Base-by-base conservation (phyloP, 805 yeast species). In the Wickerhamiella bombiphila region DNA sequence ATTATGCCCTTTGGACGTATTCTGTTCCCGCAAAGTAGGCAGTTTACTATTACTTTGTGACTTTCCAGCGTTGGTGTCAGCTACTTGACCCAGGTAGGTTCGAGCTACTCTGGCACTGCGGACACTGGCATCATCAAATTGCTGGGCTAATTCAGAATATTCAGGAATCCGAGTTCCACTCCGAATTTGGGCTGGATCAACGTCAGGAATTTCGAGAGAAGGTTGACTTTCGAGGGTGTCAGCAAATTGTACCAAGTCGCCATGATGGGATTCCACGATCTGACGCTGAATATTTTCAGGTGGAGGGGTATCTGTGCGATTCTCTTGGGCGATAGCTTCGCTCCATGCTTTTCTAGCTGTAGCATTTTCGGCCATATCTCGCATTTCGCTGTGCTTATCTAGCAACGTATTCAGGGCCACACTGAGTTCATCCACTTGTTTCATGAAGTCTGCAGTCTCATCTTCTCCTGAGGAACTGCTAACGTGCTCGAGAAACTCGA, bases 41-140 rank as follows among this genome's bases (percentile, higher is more conserved):
- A n/a, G n/a, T 24, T 24, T 24, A 9, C 26, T 9, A 24, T 24
- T 9, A 24, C 13, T 24, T 24, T 24, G 11, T 24, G 13, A 13
- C 26, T 24, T 24, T 9, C 13, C 13, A 24, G 26, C 13, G 26
- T 24, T 24, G 26, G 9, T 24, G 13, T 13, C 26, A 8, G 38
- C 32, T 4, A 48, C 20, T 19, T 38, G 43, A n/a, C 34, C 42
- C 18, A 42, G 30, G 16, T 43, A 45, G 28, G 26, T 32, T 26
- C 39, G 36, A 9, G 45, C 39, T 3, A 42, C 39, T 29, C 35
- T 42, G 3, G 43, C 35, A 34, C 48, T 47, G 13, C 51, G 42
- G 5, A 34, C 24, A 3, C 49, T 43, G 9, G 43, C 41, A 34
- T 46, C 48, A 38, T 48, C 49, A 29, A 46, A 48, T 4, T 33